Percentiles rank a stretch among this genome's conserved stretches.
These are phyloP conservation scores for Bodo saltans DNA, from an alignment of 78 protist genomes.

Conservation along the genomic window DNA sequence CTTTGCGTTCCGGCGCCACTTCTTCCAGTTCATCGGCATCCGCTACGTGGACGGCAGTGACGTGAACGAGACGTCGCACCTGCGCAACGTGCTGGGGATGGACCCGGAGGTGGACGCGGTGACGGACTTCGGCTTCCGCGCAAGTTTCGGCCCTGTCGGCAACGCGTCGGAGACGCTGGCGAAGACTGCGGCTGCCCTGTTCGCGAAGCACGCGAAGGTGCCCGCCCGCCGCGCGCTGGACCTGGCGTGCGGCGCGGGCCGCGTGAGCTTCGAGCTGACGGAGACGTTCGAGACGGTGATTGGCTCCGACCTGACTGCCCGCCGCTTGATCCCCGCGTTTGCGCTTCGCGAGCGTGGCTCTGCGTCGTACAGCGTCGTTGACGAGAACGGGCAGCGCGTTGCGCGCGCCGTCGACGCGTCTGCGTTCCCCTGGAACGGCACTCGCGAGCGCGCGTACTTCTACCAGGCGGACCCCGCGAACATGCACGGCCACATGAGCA, in stretches of 20 bases:
- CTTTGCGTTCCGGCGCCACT: slow-evolving; percentile 57
- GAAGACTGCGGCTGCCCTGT: slow-evolving; percentile 20
- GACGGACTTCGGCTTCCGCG: slow-evolving; percentile 43
- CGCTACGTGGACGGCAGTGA: slow-evolving; percentile 9
- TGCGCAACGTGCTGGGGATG: slow-evolving; percentile 42
- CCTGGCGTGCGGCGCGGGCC: slow-evolving; percentile 62
- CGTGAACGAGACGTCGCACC: background rate
- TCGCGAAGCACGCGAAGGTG: background rate
- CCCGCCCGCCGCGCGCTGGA: slow-evolving; percentile 41
- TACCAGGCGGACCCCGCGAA: slow-evolving; percentile 24
- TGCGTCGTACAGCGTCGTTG: background rate
- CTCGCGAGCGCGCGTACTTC: too few relatives aligned
- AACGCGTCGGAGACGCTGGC: background rate
- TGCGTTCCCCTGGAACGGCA: background rate
- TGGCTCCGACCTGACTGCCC: slow-evolving; percentile 11
- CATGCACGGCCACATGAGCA: slow-evolving; percentile 11
- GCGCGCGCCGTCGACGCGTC: background rate
- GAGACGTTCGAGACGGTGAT: slow-evolving; percentile 34
- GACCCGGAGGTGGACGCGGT: slow-evolving; percentile 37
- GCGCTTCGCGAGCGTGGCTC: background rate
- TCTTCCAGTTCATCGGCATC: slow-evolving; percentile 49
- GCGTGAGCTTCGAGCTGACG: slow-evolving; percentile 51
- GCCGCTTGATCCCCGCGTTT: slow-evolving; percentile 11
- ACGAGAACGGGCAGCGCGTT: background rate
- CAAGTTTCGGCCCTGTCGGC: background rate